phyloP scores from a whole-genome alignment of 768 basidiomycete species.

The Asterophora parasitica region DNA sequence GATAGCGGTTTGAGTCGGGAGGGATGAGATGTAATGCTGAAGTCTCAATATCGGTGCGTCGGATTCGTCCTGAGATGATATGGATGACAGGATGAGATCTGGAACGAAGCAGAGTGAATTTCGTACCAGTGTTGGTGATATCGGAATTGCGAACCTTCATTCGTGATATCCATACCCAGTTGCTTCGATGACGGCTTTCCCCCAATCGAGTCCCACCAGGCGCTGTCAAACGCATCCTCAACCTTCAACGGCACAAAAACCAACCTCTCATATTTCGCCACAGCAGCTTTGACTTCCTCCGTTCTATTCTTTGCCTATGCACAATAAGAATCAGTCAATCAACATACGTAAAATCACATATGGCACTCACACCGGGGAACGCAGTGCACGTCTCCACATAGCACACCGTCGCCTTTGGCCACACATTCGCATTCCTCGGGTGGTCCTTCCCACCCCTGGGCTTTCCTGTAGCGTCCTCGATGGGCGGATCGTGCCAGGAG shows the following conservation, averaged over 20 bases:
- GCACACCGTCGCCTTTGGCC: conserved; percentile 59
- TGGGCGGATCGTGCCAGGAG: conserved; percentile 19
- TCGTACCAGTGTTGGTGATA: not conserved
- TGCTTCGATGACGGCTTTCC: conserved; percentile 21
- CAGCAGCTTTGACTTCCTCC: conserved; percentile 41
- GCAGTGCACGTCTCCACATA: conserved; percentile 68
- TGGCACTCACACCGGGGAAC: conserved; percentile 50
- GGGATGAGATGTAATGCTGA: conserved; percentile 51
- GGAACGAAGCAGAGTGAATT: not conserved
- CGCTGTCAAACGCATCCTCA: conserved; percentile 68
- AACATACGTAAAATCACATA: not conserved
- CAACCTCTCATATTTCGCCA: conserved; percentile 44
- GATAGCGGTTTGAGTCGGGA: conserved; percentile 74
- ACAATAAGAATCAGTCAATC: conserved; percentile 13
- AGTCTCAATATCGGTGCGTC: conserved; percentile 26
- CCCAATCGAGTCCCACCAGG: conserved; percentile 59
- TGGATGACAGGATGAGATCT: conserved; percentile 29
- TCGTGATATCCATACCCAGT: conserved; percentile 43
- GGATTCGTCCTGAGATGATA: conserved; percentile 12
- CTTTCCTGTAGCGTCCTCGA: conserved; percentile 23
- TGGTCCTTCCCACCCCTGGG: conserved; percentile 57
- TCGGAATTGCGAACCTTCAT: conserved; percentile 40
- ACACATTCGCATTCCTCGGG: conserved; percentile 56
- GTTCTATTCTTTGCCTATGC: conserved; percentile 52
- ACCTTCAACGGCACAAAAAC: conserved; percentile 61